These are phyloP conservation scores for Penicillium sp. DNA, from an alignment of 2,329 filamentous ascomycete species.

Conservation along the genomic window DNA sequence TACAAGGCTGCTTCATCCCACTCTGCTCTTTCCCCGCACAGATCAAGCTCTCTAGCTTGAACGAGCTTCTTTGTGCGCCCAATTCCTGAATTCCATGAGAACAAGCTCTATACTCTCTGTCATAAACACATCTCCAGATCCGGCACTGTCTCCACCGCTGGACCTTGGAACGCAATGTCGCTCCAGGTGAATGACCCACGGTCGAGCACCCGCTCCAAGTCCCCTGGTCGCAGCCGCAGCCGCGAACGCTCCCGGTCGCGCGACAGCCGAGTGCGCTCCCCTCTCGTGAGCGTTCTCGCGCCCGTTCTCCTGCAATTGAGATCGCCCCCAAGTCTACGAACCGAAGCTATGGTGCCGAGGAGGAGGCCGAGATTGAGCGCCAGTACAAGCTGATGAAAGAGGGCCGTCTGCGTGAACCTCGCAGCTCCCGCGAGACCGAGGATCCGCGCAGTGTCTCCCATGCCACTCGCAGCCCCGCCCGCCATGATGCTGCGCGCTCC, in stretches of 20 bases:
- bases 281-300: slow-evolving; percentile 21
- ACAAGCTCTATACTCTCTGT: slow-evolving; percentile 3
- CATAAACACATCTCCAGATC: slow-evolving; percentile 16
- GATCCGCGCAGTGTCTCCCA: slow-evolving; percentile 4
- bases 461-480: slow-evolving; percentile 17
- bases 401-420: slow-evolving; percentile 5
- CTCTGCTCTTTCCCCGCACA: slow-evolving; percentile 3
- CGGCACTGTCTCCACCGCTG: slow-evolving; percentile 7
- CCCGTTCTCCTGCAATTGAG: slow-evolving; percentile 25
- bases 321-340: slow-evolving; percentile 9
- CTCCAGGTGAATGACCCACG: slow-evolving; percentile 40
- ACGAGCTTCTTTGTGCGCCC: not conserved
- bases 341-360: slow-evolving; percentile 13
- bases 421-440: not conserved
- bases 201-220: slow-evolving; percentile 44
- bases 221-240: slow-evolving; percentile 37
- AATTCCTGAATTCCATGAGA: not conserved
- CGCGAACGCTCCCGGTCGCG: slow-evolving; percentile 43
- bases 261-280: slow-evolving; percentile 35
- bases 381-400: slow-evolving; percentile 20
- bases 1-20: not conserved
- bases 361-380: slow-evolving; percentile 22
- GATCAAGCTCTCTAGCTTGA: not conserved
- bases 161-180: slow-evolving; percentile 25
- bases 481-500: slow-evolving; percentile 20